Evolutionary conservation across 495 filamentous ascomycete species (phyloP).

Genomic region (Aspergillus kassunensis): DNA sequence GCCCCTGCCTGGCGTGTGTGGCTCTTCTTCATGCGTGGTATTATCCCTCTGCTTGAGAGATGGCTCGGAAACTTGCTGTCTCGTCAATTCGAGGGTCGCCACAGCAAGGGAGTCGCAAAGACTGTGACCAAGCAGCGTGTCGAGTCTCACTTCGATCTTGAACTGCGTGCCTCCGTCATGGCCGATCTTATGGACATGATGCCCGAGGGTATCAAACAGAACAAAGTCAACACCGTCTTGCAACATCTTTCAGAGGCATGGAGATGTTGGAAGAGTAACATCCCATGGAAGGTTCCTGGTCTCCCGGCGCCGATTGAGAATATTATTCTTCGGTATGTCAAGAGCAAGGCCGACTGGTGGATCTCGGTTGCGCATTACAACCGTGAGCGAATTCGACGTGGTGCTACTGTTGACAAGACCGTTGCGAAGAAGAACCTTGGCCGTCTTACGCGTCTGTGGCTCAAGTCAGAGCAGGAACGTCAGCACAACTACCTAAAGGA

Average conservation of each 20-base stretch:
- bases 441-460: conserved; percentile 89
- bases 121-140: conserved; percentile 99
- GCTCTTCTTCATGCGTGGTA: conserved; percentile 99
- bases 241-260: conserved; percentile 97
- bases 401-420: conserved; percentile 97
- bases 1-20: conserved; percentile 98
- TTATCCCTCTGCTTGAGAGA: conserved; percentile 92
- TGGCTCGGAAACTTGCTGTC: conserved; percentile 98
- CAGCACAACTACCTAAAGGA: conserved; percentile 99
- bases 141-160: conserved; percentile 97
- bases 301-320: conserved; percentile 96
- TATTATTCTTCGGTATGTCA: conserved; percentile 96
- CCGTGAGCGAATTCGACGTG: conserved; percentile 89
- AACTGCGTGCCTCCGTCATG: conserved; percentile 97
- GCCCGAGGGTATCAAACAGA: conserved; percentile 99
- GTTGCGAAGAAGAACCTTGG: conserved; percentile 99
- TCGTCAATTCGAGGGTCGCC: conserved; percentile 96
- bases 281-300: conserved; percentile 98
- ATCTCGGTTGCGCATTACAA: conserved; percentile 99
- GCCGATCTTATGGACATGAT: conserved; percentile 99
- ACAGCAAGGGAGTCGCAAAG: conserved; percentile 99
- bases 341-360: conserved; percentile 99
- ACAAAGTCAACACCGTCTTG: conserved; percentile 96
- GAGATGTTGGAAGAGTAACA: conserved; percentile 99
- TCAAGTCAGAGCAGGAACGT: conserved; percentile 97